Conservation (phyloP, 2,329 filamentous ascomycete genomes). For the Trichoderma endophyticum region DNA sequence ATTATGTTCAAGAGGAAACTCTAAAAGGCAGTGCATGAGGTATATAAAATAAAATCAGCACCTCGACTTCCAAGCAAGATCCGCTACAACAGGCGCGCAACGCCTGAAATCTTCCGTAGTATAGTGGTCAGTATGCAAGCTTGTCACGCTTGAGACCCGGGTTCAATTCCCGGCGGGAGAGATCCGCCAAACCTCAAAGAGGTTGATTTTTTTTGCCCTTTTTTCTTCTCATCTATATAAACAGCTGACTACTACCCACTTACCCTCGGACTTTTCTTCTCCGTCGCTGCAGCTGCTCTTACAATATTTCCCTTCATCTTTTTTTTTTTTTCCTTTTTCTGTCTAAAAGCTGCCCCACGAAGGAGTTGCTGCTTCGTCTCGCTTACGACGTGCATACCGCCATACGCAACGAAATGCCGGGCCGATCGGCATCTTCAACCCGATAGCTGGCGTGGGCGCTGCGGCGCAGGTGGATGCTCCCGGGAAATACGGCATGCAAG, state of each 20-base stretch:
- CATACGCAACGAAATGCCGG: not conserved
- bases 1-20: not conserved
- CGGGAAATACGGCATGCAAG: slow-evolving; percentile 14
- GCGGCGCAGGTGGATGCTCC: not conserved
- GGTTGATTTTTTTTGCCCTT: slow-evolving; percentile 3
- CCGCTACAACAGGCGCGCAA: slow-evolving; percentile 18
- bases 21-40: no score
- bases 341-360: not conserved
- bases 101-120: slow-evolving; percentile 23
- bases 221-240: slow-evolving; percentile 1
- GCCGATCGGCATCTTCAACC: slow-evolving; percentile 15
- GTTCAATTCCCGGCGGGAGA: slow-evolving; percentile 26
- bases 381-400: not conserved
- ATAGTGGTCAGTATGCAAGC: slow-evolving; percentile 27
- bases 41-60: not conserved
- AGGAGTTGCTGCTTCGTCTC: not conserved
- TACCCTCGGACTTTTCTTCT: not conserved
- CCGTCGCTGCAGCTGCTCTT: not conserved
- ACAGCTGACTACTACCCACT: no score
- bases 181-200: slow-evolving; percentile 14
- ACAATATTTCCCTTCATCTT: not conserved
- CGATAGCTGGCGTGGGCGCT: slow-evolving; percentile 1
- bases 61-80: not conserved
- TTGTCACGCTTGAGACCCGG: slow-evolving; percentile 26
- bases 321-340: not conserved